Evolutionary conservation across 2,329 filamentous ascomycete species (phyloP), one percentile per base, ranked within the genome.

Genomic region (Fusarium sacchari): DNA sequence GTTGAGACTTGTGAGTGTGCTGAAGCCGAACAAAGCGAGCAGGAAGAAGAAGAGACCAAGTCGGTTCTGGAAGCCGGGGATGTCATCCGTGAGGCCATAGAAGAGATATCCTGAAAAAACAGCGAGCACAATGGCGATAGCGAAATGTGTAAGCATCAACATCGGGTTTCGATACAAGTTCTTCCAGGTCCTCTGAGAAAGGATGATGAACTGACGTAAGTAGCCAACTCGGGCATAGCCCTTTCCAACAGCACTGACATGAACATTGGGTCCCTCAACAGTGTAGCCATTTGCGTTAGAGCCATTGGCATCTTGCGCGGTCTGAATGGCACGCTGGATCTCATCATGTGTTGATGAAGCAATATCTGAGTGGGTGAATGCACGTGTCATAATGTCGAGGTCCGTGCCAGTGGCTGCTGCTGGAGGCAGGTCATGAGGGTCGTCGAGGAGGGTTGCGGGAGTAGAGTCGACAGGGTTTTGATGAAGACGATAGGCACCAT

Each of bases 11-110:
- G 96, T 98, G 43, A 99, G 86, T 1, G 96, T 98, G 82, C 94
- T 97, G 86, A 99, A 99, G 15, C 96, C 96, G 78, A 98, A 99
- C 6, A 99, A 88, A 0, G 96, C 95, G 4, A 99, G 88, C 39
- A 99, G 88, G 86, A 99, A 99, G 86, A 99, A 97, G 88, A 99
- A 99, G 20, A 99, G 89, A 71, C 96, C 96, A 10, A 99, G 91
- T 26, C 96, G 91, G 82, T 99, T 99, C 82, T 99, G 96, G 88
- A 99, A 99, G 39, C 97, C 96, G 70, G 94, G 93, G 76, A 99
- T 97, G 79, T 99, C 95, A 79, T 97, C 95, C 1, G 95, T 97
- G 53, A 99, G 87, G 6, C 96, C 96, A 78, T 98, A 99, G 85
- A 98, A 99, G 18, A 99, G 88, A 82, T 94, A 98, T 7, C 96